A percentile compares a stretch with the other conserved stretches of the same genome.
phyloP scores from a whole-genome alignment of 306 rosid genomes.

The Rosa lucieae region DNA sequence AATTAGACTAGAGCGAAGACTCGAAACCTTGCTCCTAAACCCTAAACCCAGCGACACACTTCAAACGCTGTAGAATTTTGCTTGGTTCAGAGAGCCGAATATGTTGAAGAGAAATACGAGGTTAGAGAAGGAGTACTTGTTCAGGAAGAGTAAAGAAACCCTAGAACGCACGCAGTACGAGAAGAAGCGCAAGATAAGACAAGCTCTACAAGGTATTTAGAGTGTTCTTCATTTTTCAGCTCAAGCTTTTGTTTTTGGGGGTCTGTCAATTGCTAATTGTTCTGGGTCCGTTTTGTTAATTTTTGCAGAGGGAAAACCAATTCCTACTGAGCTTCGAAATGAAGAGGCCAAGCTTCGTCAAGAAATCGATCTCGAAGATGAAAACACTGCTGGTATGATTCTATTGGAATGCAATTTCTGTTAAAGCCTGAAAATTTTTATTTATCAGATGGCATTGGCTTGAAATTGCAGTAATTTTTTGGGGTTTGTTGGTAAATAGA shows the following conservation, averaged over 20 bases:
- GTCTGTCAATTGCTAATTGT: neutral
- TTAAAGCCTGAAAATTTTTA: neutral
- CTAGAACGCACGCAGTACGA: constrained; percentile 68
- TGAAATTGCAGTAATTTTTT: neutral
- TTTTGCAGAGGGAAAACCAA: constrained; percentile 74
- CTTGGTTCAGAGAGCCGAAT: neutral
- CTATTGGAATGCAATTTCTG: neutral
- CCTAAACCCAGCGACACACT: neutral
- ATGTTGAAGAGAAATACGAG: constrained; percentile 74
- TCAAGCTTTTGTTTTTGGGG: neutral
- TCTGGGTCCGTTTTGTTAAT: neutral
- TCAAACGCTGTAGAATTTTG: neutral
- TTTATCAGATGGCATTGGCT: neutral
- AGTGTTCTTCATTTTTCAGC: neutral
- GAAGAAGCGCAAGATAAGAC: constrained; percentile 83
- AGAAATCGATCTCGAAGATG: constrained; percentile 83
- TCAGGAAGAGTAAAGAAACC: constrained; percentile 83
- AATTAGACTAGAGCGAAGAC: neutral
- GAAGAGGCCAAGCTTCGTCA: constrained; percentile 88
- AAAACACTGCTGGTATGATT: constrained; percentile 61
- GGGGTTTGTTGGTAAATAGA: neutral
- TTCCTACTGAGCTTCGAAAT: constrained; percentile 88
- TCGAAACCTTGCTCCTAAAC: neutral
- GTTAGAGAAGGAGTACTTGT: constrained; percentile 72
- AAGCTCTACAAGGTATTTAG: constrained; percentile 63